phyloP scores from a whole-genome alignment of 768 basidiomycete species.

The Termitomyces sp. region DNA sequence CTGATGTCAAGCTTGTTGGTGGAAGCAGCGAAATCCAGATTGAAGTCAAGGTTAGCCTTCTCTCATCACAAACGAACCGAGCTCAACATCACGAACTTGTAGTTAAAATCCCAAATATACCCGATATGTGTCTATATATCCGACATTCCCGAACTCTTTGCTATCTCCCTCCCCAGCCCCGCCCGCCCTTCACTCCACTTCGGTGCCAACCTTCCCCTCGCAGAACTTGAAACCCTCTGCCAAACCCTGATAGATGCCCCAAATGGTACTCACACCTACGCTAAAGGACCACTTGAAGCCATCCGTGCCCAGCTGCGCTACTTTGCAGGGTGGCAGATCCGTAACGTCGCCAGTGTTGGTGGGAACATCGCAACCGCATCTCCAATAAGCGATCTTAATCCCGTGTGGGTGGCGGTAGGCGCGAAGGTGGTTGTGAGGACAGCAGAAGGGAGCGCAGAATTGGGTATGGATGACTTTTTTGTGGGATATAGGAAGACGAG shows the following conservation, averaged over 20 bases:
- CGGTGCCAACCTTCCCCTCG: slow-evolving; percentile 12
- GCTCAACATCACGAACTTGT: neutral
- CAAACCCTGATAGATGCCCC: slow-evolving; percentile 1
- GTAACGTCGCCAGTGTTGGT: slow-evolving; percentile 13
- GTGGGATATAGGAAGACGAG: slow-evolving; percentile 12
- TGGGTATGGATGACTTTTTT: slow-evolving; percentile 14
- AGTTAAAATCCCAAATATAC: slow-evolving; percentile 13
- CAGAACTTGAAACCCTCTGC: slow-evolving; percentile 10
- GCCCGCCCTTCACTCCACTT: slow-evolving; percentile 4
- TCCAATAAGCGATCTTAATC: slow-evolving; percentile 15
- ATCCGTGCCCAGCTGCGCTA: slow-evolving; percentile 11
- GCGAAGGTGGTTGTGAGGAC: slow-evolving; percentile 7
- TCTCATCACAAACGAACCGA: neutral
- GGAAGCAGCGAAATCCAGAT: slow-evolving; percentile 15
- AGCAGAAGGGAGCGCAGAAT: neutral
- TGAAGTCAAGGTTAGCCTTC: slow-evolving; percentile 9
- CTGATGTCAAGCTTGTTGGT: slow-evolving; percentile 10
- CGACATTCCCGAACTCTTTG: slow-evolving; percentile 10
- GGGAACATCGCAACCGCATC: slow-evolving; percentile 14
- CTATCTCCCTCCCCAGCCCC: slow-evolving; percentile 4
- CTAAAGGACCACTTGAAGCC: slow-evolving; percentile 11
- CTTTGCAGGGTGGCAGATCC: slow-evolving; percentile 12
- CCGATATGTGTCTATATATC: slow-evolving; percentile 11
- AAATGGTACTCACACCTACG: neutral
- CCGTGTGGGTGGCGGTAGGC: slow-evolving; percentile 11